These are phyloP conservation scores for Euphrasia confusa DNA, from an alignment of 257 asterid species.

Conservation along the genomic window DNA sequence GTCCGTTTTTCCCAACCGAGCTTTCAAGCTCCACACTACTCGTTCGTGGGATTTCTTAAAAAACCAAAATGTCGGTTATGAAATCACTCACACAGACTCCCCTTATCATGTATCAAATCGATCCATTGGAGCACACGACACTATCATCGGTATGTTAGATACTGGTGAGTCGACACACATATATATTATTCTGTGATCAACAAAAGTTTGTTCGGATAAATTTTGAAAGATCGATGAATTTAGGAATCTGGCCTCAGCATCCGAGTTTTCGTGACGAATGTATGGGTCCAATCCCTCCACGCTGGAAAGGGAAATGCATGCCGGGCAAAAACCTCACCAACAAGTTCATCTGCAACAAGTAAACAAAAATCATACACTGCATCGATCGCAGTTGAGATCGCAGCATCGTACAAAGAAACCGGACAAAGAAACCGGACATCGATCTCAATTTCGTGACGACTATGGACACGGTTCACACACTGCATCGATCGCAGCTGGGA, in stretches of 20 bases:
- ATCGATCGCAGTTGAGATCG: no score
- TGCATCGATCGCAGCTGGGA: conserved; percentile 78
- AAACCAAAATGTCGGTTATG: conserved; percentile 31
- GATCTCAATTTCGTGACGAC: no score
- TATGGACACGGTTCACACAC: conserved; percentile 86
- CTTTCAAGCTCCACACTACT: conserved; percentile 73
- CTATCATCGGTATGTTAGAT: conserved; percentile 75
- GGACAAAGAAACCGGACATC: no score
- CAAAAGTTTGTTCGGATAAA: no score
- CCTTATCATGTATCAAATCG: conserved; percentile 25
- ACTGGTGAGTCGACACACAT: conserved; percentile 40
- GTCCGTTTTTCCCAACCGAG: conserved; percentile 73
- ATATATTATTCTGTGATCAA: background rate
- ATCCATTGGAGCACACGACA: conserved; percentile 28
- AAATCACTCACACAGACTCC: conserved; percentile 11
- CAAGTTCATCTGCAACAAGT: conserved; percentile 63
- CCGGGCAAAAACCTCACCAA: conserved; percentile 40
- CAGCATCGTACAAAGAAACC: no score
- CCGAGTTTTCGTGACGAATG: conserved; percentile 39
- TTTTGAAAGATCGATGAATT: background rate
- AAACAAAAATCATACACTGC: background rate
- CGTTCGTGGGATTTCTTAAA: conserved; percentile 90
- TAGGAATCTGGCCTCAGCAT: conserved; percentile 93
- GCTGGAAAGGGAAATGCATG: conserved; percentile 81
- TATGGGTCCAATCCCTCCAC: conserved; percentile 57